Base-by-base conservation (phyloP, 169 alveolate genomes). In the Cryptosporidium andersoni region DNA sequence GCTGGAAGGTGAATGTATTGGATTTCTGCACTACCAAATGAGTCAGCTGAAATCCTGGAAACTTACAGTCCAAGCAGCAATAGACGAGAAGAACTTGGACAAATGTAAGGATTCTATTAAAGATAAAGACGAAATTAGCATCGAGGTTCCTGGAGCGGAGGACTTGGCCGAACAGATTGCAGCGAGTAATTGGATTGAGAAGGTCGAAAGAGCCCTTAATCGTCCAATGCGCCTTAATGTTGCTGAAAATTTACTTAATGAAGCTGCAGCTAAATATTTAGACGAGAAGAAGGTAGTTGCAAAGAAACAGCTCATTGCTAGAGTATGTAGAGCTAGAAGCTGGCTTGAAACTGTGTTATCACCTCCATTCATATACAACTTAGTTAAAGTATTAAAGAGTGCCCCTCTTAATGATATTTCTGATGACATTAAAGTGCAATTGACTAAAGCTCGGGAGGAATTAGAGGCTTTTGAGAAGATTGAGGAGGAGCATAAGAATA, bases 161-260 rank as follows among this genome's bases (percentile, higher is more conserved):
- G 85, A 62, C 36, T 48, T 74, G 2, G 60, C 62, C 4, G 85
- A 74, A 51, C 74, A 74, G 47, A 74, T 74, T n/a, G 85, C 85
- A 45, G 85, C 85, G 60, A 74, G 85, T n/a, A 74, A 74, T 25
- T 74, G 85, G 85, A 74, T 74, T n/a, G 85, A 74, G 48, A 74
- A 74, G 1, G 85, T 74, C 1, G 85, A 74, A 58, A 74, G 68
- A 43, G 45, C 63, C 49, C 68, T 74, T 12, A 14, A 51, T 9
- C 85, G 85, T 37, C 85, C 85, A 40, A 74, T 74, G 85, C 55
- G 64, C 55, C 62, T 74, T 3, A 74, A 60, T 14, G 45, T 74
- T 55, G 85, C 85, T 25, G 85, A 74, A 58, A 58, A 62, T 43
- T 49, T 74, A 16, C n/a, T 74, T 36, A 74, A 74, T 74, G 85